phyloP scores from a whole-genome alignment of 345 rosid genomes.

The Gossypium thurberi region DNA sequence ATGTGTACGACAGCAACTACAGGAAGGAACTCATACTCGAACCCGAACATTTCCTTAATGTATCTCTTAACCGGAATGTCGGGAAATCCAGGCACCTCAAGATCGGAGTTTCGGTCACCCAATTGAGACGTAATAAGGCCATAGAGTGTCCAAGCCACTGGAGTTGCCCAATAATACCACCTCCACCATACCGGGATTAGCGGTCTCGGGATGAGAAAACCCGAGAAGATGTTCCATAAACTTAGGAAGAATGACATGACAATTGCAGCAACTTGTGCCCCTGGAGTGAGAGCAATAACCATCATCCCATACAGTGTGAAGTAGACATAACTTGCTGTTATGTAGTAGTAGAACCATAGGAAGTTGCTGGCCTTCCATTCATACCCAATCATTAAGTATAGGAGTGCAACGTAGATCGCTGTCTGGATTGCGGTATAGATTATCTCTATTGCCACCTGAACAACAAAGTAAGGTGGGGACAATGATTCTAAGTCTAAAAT shows the following conservation, averaged over 20 bases:
- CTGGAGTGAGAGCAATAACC: slow-evolving; percentile 69
- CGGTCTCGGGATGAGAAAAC: slow-evolving; percentile 62
- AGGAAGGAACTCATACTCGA: slow-evolving; percentile 53
- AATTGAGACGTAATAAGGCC: slow-evolving; percentile 65
- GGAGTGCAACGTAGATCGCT: slow-evolving; percentile 37
- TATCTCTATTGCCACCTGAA: slow-evolving; percentile 67
- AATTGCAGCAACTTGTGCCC: slow-evolving; percentile 61
- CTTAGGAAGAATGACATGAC: slow-evolving; percentile 69
- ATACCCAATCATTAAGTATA: slow-evolving; percentile 75
- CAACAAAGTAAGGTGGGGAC: slow-evolving; percentile 8
- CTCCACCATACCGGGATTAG: slow-evolving; percentile 84
- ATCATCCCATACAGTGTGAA: slow-evolving; percentile 82
- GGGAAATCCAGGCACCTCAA: slow-evolving; percentile 37
- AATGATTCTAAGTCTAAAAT: slow-evolving; percentile 8
- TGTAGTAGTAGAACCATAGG: slow-evolving; percentile 59
- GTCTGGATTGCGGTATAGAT: slow-evolving; percentile 54
- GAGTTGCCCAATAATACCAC: slow-evolving; percentile 80
- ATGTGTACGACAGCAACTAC: slow-evolving; percentile 50
- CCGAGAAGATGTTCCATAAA: slow-evolving; percentile 84
- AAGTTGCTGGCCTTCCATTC: slow-evolving; percentile 50
- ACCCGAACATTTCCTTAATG: slow-evolving; percentile 43
- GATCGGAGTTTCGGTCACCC: slow-evolving; percentile 36
- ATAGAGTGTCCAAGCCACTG: slow-evolving; percentile 69
- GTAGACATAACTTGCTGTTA: slow-evolving; percentile 48
- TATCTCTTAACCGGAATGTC: slow-evolving; percentile 26